Base-by-base conservation (phyloP, 257 asterid genomes). In the Solanum stenotomum region DNA sequence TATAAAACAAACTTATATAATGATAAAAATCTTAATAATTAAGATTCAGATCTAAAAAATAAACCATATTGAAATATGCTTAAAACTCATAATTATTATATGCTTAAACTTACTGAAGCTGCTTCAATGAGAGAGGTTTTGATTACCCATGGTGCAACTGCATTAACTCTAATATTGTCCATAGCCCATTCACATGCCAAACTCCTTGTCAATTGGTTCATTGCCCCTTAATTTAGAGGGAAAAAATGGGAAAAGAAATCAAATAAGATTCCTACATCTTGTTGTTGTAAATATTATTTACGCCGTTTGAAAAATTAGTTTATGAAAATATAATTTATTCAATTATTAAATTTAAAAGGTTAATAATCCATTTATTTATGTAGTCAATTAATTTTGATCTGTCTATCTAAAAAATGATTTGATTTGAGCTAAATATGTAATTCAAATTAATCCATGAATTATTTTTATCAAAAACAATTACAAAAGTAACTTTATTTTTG, bases 111-210 rank as follows among this genome's bases (percentile, higher is more conserved):
- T 63, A 38, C 79, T 6, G 6, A 29, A 65, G 56, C 89, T 27
- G 37, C 31, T 31, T n/a, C 83, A 31, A 49, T 15, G 44, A 90
- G 86, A 14, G 88, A 67, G 37, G 92, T 90, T 38, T 34, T 81
- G 35, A 90, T 90, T 10, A 84, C 87, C 91, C 92, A 88, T 3
- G 92, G 90, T 70, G 92, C 91, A 85, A 89, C 91, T 16, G 85
- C 76, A 20, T 90, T 90, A 85, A 90, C 89, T 1, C 91, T 91
- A 68, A 90, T 90, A 6, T 87, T 90, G 29, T 89, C 89, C 83
- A 86, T 76, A 38, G 89, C 91, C 92, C 92, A 89, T 56, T 90
- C 91, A 34, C 87, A 87, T 8, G 92, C 92, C 87, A 90, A 74
- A 59, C 83, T 90, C 85, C 89, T 90, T 20, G 92, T 89, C 40